Evolutionary conservation across 1,284 basidiomycete genomes (phyloP), one percentile per base, ranked within the genome.

Genomic region (Papiliotrema flavescens): DNA sequence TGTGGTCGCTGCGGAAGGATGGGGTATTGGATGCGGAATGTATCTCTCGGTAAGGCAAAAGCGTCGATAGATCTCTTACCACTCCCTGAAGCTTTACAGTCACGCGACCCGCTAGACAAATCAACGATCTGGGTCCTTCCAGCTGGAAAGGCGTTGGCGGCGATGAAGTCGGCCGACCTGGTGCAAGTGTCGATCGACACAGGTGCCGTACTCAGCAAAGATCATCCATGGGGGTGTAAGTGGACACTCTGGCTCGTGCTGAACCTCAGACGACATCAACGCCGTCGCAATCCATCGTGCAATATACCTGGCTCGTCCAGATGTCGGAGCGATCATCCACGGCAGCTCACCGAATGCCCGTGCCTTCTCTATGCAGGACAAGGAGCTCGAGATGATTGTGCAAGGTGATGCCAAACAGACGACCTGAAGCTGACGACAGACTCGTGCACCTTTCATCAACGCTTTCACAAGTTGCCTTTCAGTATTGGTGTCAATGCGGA

Each of bases 401-500:
- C 65, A 66, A 56, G 58, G 55, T 56, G 11, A 24, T 15, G 32
- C 11, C 17, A 22, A 6, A 20, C n/a, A 20, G 20, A 17, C 17
- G n/a, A 23, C 7, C 14, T 11, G n/a, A 4, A 23, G 19, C 36
- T 40, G 28, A 49, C 19, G 6, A 13, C 26, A 56, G 65, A 67
- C 63, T 58, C 57, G 34, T 67, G 65, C 40, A 62, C 60, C 1
- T 67, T 65, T 46, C 54, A 59, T 44, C 45, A 59, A 14, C 46
- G 53, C 8, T 49, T 62, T 19, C 51, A 60, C 44, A 46, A 53
- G 9, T 49, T 67, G 28, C 55, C 63, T 0, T 63, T 67, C 46
- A 23, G 36, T 2, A 36, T 45, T 5, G 51, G 49, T 14, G 37
- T 49, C n/a, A 45, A 52, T n/a, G 64, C 49, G 2, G 42, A 40